A percentile compares a stretch with the other conserved stretches of the same genome.
Evolutionary conservation across 1,284 basidiomycete genomes (phyloP).

Genomic region (Cryptococcus deneoformans): DNA sequence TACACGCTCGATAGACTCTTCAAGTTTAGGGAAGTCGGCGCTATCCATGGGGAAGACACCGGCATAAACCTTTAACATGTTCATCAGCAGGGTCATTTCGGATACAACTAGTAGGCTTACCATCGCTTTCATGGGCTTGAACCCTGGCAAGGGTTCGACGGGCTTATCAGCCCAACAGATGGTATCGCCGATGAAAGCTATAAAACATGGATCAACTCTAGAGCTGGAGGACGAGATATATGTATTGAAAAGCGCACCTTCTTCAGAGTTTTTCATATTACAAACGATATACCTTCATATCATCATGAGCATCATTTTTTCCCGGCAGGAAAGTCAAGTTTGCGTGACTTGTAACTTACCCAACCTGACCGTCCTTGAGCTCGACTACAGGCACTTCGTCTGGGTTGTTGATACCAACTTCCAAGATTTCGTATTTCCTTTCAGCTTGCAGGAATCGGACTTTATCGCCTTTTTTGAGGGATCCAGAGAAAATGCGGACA

Average conservation of each 20-base stretch:
- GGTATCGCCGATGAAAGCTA: constrained; percentile 69
- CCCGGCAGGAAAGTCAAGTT: constrained; percentile 21
- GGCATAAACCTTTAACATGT: constrained; percentile 71
- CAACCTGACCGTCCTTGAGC: constrained; percentile 84
- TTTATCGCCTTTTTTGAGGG: constrained; percentile 73
- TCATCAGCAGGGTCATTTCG: not conserved
- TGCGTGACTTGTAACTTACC: constrained; percentile 56
- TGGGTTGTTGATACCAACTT: constrained; percentile 90
- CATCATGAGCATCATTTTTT: not conserved
- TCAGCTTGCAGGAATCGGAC: constrained; percentile 81
- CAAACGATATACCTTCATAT: constrained; percentile 57
- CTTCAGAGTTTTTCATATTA: constrained; percentile 98
- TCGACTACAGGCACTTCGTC: constrained; percentile 71
- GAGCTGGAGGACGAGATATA: not conserved
- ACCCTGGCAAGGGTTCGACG: constrained; percentile 85
- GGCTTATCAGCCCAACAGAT: constrained; percentile 71
- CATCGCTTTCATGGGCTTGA: constrained; percentile 92
- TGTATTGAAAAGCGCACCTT: constrained; percentile 58
- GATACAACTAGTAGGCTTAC: constrained; percentile 50
- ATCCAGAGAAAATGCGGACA: constrained; percentile 66
- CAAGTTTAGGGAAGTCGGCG: constrained; percentile 86
- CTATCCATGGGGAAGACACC: constrained; percentile 93
- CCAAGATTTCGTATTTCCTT: constrained; percentile 89
- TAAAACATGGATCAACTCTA: not conserved
- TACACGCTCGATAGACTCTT: constrained; percentile 92